Evolutionary conservation across 1,139 yeast genomes (phyloP).

Genomic region (Yamadazyma buinensis): DNA sequence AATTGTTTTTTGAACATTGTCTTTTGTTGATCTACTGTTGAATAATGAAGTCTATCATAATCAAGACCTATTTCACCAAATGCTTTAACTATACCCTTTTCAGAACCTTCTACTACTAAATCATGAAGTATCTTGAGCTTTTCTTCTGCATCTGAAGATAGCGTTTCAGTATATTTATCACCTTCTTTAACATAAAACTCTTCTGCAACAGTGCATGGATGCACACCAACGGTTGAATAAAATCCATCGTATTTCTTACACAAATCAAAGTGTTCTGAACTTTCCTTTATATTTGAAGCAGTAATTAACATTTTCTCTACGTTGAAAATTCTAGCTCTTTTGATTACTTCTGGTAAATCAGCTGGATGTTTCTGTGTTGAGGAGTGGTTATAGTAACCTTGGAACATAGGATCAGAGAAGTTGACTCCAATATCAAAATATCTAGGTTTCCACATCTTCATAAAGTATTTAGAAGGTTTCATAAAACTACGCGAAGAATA

Average conservation of each 20-base stretch:
- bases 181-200: slow-evolving; percentile 34
- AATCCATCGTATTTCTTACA: slow-evolving; percentile 32
- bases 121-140: slow-evolving; percentile 48
- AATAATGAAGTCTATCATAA: slow-evolving; percentile 80
- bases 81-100: slow-evolving; percentile 56
- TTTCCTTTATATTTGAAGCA: slow-evolving; percentile 72
- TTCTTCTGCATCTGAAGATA: slow-evolving; percentile 21
- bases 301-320: slow-evolving; percentile 76
- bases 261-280: slow-evolving; percentile 39
- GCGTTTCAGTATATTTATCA: slow-evolving; percentile 20
- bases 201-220: slow-evolving; percentile 81
- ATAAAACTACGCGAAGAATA: background rate
- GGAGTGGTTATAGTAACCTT: slow-evolving; percentile 72
- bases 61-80: slow-evolving; percentile 94
- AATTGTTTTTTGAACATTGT: slow-evolving; percentile 70
- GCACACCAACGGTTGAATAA: slow-evolving; percentile 84
- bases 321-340: slow-evolving; percentile 61
- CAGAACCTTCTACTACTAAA: slow-evolving; percentile 47
- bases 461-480: background rate
- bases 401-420: slow-evolving; percentile 84
- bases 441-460: slow-evolving; percentile 36
- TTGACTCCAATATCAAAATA: slow-evolving; percentile 68
- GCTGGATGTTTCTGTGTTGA: slow-evolving; percentile 51
- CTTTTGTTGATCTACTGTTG: slow-evolving; percentile 64
- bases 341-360: slow-evolving; percentile 63